Conservation (phyloP, 1,284 basidiomycete species). For the Ganoderma sinense region DNA sequence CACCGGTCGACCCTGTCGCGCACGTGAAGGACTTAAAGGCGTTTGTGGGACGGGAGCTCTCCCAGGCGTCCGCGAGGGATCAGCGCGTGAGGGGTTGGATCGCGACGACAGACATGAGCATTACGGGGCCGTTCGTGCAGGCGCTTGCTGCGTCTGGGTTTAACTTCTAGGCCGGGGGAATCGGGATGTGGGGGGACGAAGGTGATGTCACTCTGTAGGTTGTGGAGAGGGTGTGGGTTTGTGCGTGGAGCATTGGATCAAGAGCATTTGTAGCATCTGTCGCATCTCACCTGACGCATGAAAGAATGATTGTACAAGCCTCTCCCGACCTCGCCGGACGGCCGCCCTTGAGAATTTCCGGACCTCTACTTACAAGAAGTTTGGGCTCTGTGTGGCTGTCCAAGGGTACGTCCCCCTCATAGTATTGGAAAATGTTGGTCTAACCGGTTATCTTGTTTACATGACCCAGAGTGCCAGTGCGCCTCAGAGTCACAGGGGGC, state of each 20-base stretch:
- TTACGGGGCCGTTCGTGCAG: conserved; percentile 53
- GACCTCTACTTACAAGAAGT: too few species aligned
- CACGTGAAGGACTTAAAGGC: conserved; percentile 65
- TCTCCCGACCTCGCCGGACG: background rate
- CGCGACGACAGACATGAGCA: conserved; percentile 42
- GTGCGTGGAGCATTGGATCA: conserved; percentile 2
- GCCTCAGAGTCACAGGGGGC: too few species aligned
- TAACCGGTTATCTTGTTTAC: too few species aligned
- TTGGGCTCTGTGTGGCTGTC: background rate
- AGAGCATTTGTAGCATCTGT: conserved; percentile 11
- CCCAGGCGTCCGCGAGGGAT: conserved; percentile 38
- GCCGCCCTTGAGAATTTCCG: background rate
- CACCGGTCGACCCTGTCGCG: conserved; percentile 62
- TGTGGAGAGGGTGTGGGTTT: background rate
- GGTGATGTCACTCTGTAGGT: background rate
- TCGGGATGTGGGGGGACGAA: background rate
- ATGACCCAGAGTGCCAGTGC: too few species aligned
- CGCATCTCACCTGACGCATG: conserved; percentile 48
- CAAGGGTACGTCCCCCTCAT: background rate
- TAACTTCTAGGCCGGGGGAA: conserved; percentile 7
- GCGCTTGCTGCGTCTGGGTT: conserved; percentile 41
- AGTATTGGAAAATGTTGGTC: too few species aligned
- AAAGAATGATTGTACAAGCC: background rate
- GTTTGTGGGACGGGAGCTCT: conserved; percentile 57
- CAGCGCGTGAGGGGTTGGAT: conserved; percentile 47